These are phyloP conservation scores for Paraphoma sp. DNA, from an alignment of 2,329 filamentous ascomycete genomes.

Conservation along the genomic window DNA sequence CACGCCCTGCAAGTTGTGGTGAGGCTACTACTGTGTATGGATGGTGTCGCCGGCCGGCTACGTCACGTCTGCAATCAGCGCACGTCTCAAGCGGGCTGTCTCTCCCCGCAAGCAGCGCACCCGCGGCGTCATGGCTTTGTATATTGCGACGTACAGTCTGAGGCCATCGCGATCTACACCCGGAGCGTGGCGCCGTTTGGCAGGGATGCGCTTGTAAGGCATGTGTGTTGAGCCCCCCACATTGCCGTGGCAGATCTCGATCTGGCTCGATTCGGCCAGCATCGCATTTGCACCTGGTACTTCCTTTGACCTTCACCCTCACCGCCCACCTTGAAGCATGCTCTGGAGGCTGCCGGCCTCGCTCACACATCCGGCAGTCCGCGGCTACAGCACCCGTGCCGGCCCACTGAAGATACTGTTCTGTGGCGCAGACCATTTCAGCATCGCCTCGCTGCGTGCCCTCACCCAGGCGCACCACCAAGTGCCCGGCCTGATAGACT, in stretches of 20 bases:
- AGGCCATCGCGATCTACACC: neutral
- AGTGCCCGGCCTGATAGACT: constrained; percentile 54
- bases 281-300: constrained; percentile 1
- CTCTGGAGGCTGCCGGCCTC: constrained; percentile 27
- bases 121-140: neutral
- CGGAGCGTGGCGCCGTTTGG: neutral
- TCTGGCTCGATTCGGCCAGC: constrained; percentile 1
- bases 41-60: neutral
- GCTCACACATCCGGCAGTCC: neutral
- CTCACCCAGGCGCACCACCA: constrained; percentile 66
- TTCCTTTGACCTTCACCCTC: neutral
- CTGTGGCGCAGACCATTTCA: constrained; percentile 93
- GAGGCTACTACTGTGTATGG: no score
- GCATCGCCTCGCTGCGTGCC: constrained; percentile 75
- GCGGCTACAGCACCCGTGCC: neutral
- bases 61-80: neutral
- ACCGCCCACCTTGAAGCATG: constrained; percentile 10
- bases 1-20: neutral
- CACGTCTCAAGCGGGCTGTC: neutral
- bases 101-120: neutral
- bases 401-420: constrained; percentile 82
- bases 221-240: neutral
- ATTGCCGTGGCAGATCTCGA: neutral
- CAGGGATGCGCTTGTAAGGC: neutral
- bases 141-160: neutral